phyloP scores from a whole-genome alignment of 768 basidiomycete species.

The Phaeotremella fagi region DNA sequence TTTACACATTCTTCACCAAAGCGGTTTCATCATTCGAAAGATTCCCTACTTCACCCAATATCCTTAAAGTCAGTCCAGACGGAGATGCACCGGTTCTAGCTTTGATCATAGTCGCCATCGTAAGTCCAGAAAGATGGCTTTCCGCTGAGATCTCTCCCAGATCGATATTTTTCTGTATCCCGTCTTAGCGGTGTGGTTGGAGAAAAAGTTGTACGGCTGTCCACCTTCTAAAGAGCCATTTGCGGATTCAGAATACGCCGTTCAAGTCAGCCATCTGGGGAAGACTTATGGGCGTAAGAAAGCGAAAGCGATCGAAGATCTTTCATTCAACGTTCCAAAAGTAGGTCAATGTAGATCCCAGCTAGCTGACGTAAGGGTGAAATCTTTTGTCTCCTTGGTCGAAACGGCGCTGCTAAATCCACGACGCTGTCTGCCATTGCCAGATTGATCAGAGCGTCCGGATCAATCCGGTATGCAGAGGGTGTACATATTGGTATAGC shows the following conservation, averaged over 20 bases:
- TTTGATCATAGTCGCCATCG: conserved; percentile 62
- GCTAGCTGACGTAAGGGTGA: conserved; percentile 49
- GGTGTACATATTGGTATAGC: conserved; percentile 66
- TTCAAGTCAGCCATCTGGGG: conserved; percentile 13
- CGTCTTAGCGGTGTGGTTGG: conserved; percentile 59
- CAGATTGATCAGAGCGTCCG: conserved; percentile 58
- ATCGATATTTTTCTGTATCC: conserved; percentile 73
- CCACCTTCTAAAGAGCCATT: too few relatives aligned
- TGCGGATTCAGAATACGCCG: conserved; percentile 11
- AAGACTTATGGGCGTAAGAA: conserved; percentile 24
- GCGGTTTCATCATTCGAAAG: conserved; percentile 67
- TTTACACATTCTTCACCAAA: conserved; percentile 67
- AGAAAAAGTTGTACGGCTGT: conserved; percentile 63
- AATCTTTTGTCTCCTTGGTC: conserved; percentile 69
- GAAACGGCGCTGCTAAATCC: conserved; percentile 67
- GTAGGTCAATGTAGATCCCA: neutral
- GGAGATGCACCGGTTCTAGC: conserved; percentile 56
- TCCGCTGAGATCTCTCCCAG: too few relatives aligned
- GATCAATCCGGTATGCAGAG: conserved; percentile 53
- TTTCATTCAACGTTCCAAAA: conserved; percentile 66
- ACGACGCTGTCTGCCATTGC: conserved; percentile 66
- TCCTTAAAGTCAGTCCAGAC: conserved; percentile 61
- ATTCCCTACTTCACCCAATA: conserved; percentile 56
- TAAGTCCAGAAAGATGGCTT: too few relatives aligned
- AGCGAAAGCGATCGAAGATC: conserved; percentile 63